These are phyloP conservation scores for Pseudogymnoascus pannorum DNA, from an alignment of 2,329 filamentous ascomycete species.

Conservation along the genomic window DNA sequence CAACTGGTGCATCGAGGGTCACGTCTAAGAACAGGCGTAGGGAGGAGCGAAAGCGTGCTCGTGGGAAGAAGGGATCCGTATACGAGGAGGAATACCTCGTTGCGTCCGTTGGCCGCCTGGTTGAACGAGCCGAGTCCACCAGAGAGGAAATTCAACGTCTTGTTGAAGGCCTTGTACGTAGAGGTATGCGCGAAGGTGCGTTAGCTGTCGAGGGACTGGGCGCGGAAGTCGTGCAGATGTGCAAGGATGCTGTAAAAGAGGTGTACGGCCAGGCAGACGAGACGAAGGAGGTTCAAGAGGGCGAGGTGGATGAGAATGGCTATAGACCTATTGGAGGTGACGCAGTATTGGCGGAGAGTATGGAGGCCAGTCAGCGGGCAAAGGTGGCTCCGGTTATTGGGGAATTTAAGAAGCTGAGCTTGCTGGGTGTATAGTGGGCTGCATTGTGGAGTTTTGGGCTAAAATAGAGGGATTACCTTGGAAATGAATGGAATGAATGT, in stretches of 20 bases:
- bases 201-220: slow-evolving; percentile 68
- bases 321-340: slow-evolving; percentile 27
- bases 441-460: slow-evolving; percentile 9
- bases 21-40: slow-evolving; percentile 81
- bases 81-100: slow-evolving; percentile 98
- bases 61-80: slow-evolving; percentile 91
- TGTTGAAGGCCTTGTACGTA: slow-evolving; percentile 67
- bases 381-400: slow-evolving; percentile 27
- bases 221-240: slow-evolving; percentile 65
- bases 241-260: slow-evolving; percentile 57
- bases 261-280: slow-evolving; percentile 49
- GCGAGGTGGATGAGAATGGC: slow-evolving; percentile 22
- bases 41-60: slow-evolving; percentile 90
- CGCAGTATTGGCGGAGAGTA: slow-evolving; percentile 28
- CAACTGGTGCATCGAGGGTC: slow-evolving; percentile 66
- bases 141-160: slow-evolving; percentile 66
- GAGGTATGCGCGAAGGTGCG: slow-evolving; percentile 83
- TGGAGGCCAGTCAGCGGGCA: slow-evolving; percentile 23
- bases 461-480: slow-evolving; percentile 4
- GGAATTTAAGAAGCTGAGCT: slow-evolving; percentile 37
- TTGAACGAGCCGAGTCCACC: slow-evolving; percentile 71
- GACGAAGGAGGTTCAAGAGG: slow-evolving; percentile 19
- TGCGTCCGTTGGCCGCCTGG: slow-evolving; percentile 73
- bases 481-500: slow-evolving; percentile 4
- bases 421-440: slow-evolving; percentile 26